Percentiles rank a stretch among this genome's conserved stretches.
These are phyloP conservation scores for Combretum micranthum DNA, from an alignment of 345 rosid genomes.

Conservation along the genomic window DNA sequence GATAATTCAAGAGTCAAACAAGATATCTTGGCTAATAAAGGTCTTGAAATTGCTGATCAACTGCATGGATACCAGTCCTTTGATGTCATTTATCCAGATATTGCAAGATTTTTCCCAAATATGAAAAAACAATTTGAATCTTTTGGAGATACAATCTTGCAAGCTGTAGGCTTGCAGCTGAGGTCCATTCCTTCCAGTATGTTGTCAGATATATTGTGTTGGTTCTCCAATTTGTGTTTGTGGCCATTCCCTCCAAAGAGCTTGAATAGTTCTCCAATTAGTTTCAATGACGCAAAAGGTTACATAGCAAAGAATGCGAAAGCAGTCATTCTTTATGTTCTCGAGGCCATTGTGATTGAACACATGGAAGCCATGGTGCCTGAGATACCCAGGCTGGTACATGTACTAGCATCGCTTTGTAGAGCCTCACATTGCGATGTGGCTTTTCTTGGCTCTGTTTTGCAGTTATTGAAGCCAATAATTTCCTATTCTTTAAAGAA, in stretches of 20 bases:
- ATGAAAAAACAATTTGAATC: slow-evolving; percentile 54
- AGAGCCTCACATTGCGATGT: slow-evolving; percentile 57
- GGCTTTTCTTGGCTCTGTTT: slow-evolving; percentile 50
- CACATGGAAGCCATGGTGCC: slow-evolving; percentile 85
- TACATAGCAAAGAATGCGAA: slow-evolving; percentile 62
- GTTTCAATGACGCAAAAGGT: slow-evolving; percentile 43
- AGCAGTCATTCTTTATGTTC: slow-evolving; percentile 61
- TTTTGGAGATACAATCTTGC: slow-evolving; percentile 67
- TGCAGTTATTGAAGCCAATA: slow-evolving; percentile 58
- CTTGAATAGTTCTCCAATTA: slow-evolving; percentile 17
- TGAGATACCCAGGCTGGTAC: slow-evolving; percentile 73
- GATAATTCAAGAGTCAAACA: slow-evolving; percentile 20
- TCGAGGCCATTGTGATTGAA: slow-evolving; percentile 60
- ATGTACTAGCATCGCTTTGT: slow-evolving; percentile 59
- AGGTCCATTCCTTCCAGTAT: slow-evolving; percentile 46
- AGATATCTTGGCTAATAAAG: slow-evolving; percentile 11
- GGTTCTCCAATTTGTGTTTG: slow-evolving; percentile 72
- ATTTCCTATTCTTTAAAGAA: slow-evolving; percentile 57
- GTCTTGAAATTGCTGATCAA: slow-evolving; percentile 23
- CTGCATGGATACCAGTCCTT: slow-evolving; percentile 34
- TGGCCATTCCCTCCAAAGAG: slow-evolving; percentile 43
- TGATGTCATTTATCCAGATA: slow-evolving; percentile 54
- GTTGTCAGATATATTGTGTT: slow-evolving; percentile 69
- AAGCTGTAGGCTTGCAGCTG: slow-evolving; percentile 76
- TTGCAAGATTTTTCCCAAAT: slow-evolving; percentile 59